Evolutionary conservation across 2,329 filamentous ascomycete species (phyloP), one percentile per base, ranked within the genome.

Genomic region (Ophiostoma sp.): DNA sequence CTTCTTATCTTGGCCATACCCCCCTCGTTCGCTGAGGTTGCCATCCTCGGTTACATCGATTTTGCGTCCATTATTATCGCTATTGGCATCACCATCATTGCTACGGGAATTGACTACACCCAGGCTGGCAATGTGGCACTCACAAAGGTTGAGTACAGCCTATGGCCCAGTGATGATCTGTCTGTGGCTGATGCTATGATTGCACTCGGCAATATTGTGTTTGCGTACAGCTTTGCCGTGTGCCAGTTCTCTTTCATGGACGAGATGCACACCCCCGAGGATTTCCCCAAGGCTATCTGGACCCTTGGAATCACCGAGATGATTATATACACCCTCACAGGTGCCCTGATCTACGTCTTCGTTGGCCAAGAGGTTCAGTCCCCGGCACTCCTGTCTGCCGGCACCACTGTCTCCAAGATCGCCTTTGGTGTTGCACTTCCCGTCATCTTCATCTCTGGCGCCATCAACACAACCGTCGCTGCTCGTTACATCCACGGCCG

Each of bases 201-300:
- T 44, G 65, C 65, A 13, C 36, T 67, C 6, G 65, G 65, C 36
- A 67, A 67, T 39, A 67, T 67, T 33, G 65, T 67, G 10, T 67
- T 67, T 13, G 65, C 65, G 20, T 67, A 67, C 39, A 44, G 36
- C n/a, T 67, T 67, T 67, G 65, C 65, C 17, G 65, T 67, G 4
- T 67, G 65, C 39, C 65, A 67, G 39, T 67, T 67, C 65, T 67
- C 65, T 5, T 67, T 67, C n/a, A 67, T 67, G 65, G 65, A 67
- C 27, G 65, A 67, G 11, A 67, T 67, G 65, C 65, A 67, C 15
- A 67, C 65, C 0, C 65, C 65, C 3, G 65, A 67, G 13, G 65
- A 67, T n/a, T 67, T 67, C 6, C 65, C 65, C 23, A 67, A 67
- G 39, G 65, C 65, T 8, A 67, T 67, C 39, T 67, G 65, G 65